A percentile compares a stretch with the other conserved stretches of the same genome.
phyloP scores from a whole-genome alignment of 2,329 filamentous ascomycete genomes.

The Phyllosticta ampelicida region DNA sequence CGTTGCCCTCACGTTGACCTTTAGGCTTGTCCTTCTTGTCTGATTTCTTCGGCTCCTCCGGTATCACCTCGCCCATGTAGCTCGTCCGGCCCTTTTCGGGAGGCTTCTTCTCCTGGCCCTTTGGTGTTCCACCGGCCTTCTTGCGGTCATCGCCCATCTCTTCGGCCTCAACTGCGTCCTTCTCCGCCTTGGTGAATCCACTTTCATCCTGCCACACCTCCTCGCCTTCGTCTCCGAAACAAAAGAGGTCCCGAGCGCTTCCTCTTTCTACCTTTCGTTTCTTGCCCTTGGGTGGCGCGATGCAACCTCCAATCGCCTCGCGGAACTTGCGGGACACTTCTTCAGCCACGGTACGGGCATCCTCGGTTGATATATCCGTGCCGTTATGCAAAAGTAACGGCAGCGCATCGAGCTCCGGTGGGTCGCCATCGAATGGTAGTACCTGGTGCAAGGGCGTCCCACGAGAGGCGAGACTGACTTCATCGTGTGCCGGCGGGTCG shows the following conservation, averaged over 20 bases:
- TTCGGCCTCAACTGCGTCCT: background rate
- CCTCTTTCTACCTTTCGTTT: conserved; percentile 24
- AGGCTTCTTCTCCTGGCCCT: background rate
- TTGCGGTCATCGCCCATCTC: background rate
- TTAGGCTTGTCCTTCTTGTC: background rate
- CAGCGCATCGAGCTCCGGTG: conserved; percentile 32
- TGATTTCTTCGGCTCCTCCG: background rate
- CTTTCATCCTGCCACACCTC: conserved; percentile 8
- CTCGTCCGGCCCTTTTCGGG: background rate
- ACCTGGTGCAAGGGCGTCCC: background rate
- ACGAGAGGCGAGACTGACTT: background rate
- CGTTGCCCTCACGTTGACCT: background rate
- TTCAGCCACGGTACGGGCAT: conserved; percentile 35
- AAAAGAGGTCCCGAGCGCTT: conserved; percentile 55
- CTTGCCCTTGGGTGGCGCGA: conserved; percentile 20
- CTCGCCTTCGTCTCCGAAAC: conserved; percentile 33
- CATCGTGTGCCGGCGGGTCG: conserved; percentile 15
- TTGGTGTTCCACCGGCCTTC: background rate
- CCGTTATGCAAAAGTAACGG: conserved; percentile 58
- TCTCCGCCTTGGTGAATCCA: background rate
- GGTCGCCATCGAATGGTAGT: conserved; percentile 28
- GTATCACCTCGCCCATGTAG: background rate
- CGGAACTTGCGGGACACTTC: conserved; percentile 52
- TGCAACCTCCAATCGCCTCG: conserved; percentile 56
- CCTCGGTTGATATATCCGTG: conserved; percentile 28